A percentile compares a stretch with the other conserved stretches of the same genome.
These are phyloP conservation scores for Curvularia lunata DNA, from an alignment of 2,329 filamentous ascomycete species.

Conservation along the genomic window DNA sequence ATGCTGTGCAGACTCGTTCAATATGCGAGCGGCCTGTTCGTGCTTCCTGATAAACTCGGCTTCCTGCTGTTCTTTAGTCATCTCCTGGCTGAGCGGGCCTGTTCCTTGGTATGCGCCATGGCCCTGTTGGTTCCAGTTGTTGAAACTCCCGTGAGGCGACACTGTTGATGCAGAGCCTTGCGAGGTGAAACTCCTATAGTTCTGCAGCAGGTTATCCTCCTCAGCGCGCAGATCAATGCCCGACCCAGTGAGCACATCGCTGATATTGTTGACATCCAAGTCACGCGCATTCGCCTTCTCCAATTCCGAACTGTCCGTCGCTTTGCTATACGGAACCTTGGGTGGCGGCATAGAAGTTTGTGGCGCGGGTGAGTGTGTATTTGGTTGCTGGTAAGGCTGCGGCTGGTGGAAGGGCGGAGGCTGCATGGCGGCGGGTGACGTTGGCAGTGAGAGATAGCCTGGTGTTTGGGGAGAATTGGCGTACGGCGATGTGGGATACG, in stretches of 20 bases:
- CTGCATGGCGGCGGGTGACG: constrained; percentile 40
- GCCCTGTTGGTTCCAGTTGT: constrained; percentile 51
- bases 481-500: constrained; percentile 46
- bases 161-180: constrained; percentile 43
- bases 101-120: constrained; percentile 50
- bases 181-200: constrained; percentile 61
- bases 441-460: constrained; percentile 41
- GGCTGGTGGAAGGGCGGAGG: constrained; percentile 59
- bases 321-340: constrained; percentile 62
- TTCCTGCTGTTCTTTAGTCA: constrained; percentile 69
- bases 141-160: constrained; percentile 56
- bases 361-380: constrained; percentile 30
- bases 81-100: constrained; percentile 58
- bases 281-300: constrained; percentile 63
- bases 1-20: constrained; percentile 67
- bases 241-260: constrained; percentile 82
- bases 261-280: constrained; percentile 72
- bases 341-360: constrained; percentile 65
- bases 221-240: constrained; percentile 88
- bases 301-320: constrained; percentile 50
- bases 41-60: constrained; percentile 71
- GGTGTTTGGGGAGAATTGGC: constrained; percentile 41
- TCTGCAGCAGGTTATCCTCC: constrained; percentile 77
- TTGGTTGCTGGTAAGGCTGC: constrained; percentile 50
- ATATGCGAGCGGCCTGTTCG: constrained; percentile 67